These are phyloP conservation scores for Endogone sp. DNA, from an alignment of 192 early-diverging fungal genomes.

Conservation along the genomic window DNA sequence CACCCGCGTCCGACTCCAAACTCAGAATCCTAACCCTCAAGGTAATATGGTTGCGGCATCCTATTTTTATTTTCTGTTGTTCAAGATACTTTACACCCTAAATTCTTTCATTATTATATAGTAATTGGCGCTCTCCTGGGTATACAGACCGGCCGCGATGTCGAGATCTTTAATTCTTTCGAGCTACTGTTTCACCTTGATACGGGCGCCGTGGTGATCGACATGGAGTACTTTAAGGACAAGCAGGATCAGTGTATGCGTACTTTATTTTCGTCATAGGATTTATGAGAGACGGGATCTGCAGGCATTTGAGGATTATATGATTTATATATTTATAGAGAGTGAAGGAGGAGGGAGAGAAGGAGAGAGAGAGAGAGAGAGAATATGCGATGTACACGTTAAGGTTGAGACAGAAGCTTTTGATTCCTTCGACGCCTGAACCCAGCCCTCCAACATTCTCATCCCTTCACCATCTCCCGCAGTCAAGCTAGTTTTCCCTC, in stretches of 20 bases:
- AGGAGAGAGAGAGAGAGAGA: too few relatives aligned
- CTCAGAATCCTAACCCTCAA: conserved; percentile 13
- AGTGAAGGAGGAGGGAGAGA: too few relatives aligned
- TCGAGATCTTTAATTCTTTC: conserved; percentile 86
- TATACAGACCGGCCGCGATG: conserved; percentile 68
- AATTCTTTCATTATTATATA: not conserved
- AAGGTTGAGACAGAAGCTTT: too few relatives aligned
- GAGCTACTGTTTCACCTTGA: conserved; percentile 53
- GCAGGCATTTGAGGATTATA: too few relatives aligned
- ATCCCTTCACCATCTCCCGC: not conserved
- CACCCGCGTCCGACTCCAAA: conserved; percentile 67
- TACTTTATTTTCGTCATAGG: too few relatives aligned
- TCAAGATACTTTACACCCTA: too few relatives aligned
- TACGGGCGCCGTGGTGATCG: conserved; percentile 44
- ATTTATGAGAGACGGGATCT: too few relatives aligned
- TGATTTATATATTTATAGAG: too few relatives aligned
- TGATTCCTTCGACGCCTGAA: too few relatives aligned
- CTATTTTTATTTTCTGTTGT: too few relatives aligned
- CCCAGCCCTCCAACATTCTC: not conserved
- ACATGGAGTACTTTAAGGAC: conserved; percentile 58
- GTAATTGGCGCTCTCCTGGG: conserved; percentile 79
- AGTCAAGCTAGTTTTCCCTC: conserved; percentile 84
- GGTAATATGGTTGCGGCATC: too few relatives aligned
- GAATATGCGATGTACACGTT: too few relatives aligned
- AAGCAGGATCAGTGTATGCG: conserved; percentile 81